Conservation (phyloP, 495 filamentous ascomycete species). For the Collariella sp. region DNA sequence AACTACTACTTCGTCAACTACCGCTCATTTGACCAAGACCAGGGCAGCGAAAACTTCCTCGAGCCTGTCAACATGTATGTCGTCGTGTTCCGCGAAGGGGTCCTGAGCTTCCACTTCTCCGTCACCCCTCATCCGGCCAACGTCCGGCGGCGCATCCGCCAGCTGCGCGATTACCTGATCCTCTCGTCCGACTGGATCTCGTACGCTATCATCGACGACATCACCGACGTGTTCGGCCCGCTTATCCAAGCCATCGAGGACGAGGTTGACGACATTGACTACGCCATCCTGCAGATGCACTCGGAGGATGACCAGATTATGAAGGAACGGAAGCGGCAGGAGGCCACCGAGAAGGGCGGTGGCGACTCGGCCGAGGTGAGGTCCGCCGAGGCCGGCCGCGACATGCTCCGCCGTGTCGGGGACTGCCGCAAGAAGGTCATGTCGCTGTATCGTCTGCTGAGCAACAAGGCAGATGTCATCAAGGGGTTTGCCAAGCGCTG, state of each 20-base stretch:
- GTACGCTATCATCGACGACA: conserved; percentile 95
- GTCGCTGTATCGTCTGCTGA: conserved; percentile 80
- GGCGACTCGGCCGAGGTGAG: conserved; percentile 36
- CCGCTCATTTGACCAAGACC: conserved; percentile 91
- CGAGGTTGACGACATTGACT: conserved; percentile 85
- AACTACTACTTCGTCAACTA: conserved; percentile 99
- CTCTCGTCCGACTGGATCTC: conserved; percentile 95
- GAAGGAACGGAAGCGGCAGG: conserved; percentile 18
- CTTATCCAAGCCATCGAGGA: conserved; percentile 82
- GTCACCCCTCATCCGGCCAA: conserved; percentile 91
- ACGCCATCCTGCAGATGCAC: conserved; percentile 69
- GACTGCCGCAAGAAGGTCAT: conserved; percentile 96
- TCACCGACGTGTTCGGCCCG: conserved; percentile 90
- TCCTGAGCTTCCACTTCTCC: conserved; percentile 92
- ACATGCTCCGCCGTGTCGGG: conserved; percentile 85
- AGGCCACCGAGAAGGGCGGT: conserved; percentile 27
- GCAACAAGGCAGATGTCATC: conserved; percentile 97
- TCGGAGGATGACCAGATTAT: conserved; percentile 37
- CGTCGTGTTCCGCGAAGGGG: conserved; percentile 90
- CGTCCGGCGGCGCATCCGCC: conserved; percentile 84
- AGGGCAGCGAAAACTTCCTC: conserved; percentile 75
- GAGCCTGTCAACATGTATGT: conserved; percentile 97
- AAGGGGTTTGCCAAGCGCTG: conserved; percentile 98
- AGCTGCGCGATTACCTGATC: conserved; percentile 89
- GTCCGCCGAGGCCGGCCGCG: conserved; percentile 52